Conservation (phyloP, 306 rosid species). For the Prosopis cineraria region DNA sequence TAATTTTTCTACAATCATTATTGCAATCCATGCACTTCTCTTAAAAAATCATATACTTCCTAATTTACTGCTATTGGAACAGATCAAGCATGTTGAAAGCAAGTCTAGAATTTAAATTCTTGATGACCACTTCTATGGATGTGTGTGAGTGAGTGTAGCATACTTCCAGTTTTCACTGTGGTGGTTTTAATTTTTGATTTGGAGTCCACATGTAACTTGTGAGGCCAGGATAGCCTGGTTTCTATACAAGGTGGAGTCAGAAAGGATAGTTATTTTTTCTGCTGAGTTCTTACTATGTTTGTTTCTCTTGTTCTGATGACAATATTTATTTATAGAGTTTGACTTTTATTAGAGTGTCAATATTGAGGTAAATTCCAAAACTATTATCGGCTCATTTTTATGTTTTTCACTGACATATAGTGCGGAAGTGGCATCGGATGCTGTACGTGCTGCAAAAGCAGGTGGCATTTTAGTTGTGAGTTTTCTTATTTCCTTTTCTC, state of each 20-base stretch:
- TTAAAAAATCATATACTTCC: not conserved
- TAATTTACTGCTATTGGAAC: not conserved
- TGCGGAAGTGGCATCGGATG: conserved; percentile 78
- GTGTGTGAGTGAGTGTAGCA: not conserved
- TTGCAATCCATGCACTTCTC: not conserved
- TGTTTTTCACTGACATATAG: conserved; percentile 42
- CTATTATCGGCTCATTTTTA: conserved; percentile 21
- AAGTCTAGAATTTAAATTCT: not conserved
- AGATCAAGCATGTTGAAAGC: not conserved
- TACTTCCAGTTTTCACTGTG: not conserved
- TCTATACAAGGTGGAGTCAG: not conserved
- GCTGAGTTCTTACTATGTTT: not conserved
- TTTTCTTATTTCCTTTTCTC: conserved; percentile 7
- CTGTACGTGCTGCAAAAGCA: conserved; percentile 74
- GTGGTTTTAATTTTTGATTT: not conserved
- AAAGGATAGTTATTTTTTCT: not conserved
- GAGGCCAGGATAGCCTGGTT: not conserved
- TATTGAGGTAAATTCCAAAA: not conserved
- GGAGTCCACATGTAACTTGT: not conserved
- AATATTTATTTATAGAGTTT: not conserved
- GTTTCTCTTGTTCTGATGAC: not conserved
- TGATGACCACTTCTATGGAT: not conserved
- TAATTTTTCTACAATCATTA: not conserved
- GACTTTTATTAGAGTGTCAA: not conserved
- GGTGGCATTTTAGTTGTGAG: conserved; percentile 85